Evolutionary conservation across 2,329 filamentous ascomycete genomes (phyloP).

Genomic region (Akanthomyces dipterigenus): DNA sequence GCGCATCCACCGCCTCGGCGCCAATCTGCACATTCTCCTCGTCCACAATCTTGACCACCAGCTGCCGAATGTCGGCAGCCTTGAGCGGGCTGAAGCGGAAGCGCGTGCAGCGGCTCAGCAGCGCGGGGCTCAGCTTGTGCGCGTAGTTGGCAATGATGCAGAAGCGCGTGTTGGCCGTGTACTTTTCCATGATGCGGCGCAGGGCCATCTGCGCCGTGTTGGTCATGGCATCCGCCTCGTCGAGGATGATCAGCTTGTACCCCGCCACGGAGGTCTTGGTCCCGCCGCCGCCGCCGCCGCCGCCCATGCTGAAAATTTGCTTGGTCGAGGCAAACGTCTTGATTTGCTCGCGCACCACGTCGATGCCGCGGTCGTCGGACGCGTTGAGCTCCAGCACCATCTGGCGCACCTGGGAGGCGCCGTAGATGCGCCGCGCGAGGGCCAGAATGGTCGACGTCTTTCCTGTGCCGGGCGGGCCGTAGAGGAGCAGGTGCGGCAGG

Average conservation of each 20-base stretch:
- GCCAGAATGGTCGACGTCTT: conserved; percentile 97
- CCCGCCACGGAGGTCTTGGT: conserved; percentile 49
- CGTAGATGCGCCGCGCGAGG: conserved; percentile 88
- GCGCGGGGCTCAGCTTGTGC: conserved; percentile 89
- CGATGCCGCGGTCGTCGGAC: conserved; percentile 94
- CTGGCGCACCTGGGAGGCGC: conserved; percentile 84
- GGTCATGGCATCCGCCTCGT: conserved; percentile 99
- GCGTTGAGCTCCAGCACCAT: conserved; percentile 98
- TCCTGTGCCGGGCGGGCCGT: conserved; percentile 91
- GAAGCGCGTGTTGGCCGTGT: conserved; percentile 95
- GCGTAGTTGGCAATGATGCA: conserved; percentile 99
- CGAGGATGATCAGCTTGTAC: conserved; percentile 94
- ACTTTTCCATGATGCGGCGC: conserved; percentile 97
- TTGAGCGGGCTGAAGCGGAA: conserved; percentile 94
- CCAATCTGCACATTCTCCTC: conserved; percentile 83
- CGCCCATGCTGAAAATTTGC: conserved; percentile 76
- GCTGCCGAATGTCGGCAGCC: conserved; percentile 71
- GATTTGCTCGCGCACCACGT: conserved; percentile 97
- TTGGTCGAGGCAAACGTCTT: conserved; percentile 98
- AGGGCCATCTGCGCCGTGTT: conserved; percentile 96
- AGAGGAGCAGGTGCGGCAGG: conserved; percentile 90
- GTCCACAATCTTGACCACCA: conserved; percentile 85
- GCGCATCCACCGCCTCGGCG: conserved; percentile 69
- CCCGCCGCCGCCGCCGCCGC: conserved; percentile 30
- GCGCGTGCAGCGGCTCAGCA: conserved; percentile 87